A percentile compares a stretch with the other conserved stretches of the same genome.
These are phyloP conservation scores for Mortierella sp. DNA, from an alignment of 371 early-diverging fungal genomes.

Conservation along the genomic window DNA sequence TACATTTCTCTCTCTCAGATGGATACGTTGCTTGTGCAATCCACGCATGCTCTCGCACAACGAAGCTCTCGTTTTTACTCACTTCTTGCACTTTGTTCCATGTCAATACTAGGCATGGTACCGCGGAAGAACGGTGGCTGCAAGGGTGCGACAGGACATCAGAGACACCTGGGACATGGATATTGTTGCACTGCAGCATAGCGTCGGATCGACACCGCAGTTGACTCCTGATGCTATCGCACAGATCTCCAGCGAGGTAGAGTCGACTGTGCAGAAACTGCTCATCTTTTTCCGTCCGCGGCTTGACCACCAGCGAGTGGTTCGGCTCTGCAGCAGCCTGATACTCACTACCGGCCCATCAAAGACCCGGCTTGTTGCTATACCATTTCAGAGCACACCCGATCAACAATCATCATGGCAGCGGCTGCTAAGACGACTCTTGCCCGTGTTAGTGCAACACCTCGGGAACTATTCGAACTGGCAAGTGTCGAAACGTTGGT, in stretches of 20 bases:
- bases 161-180: constrained; percentile 57
- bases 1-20: constrained; percentile 17
- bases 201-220: constrained; percentile 3
- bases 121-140: constrained; percentile 60
- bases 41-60: neutral
- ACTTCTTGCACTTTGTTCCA: neutral
- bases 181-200: constrained; percentile 7
- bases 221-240: constrained; percentile 7
- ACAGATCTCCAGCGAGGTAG: constrained; percentile 12
- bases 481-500: constrained; percentile 9
- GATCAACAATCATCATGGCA: constrained; percentile 18
- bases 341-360: neutral
- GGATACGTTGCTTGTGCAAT: neutral
- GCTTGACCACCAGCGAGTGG: constrained; percentile 39
- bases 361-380: constrained; percentile 10
- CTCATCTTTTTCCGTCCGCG: constrained; percentile 55
- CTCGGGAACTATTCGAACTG: constrained; percentile 24
- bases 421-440: constrained; percentile 16
- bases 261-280: constrained; percentile 27
- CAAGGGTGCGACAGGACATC: constrained; percentile 51
- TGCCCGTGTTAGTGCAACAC: constrained; percentile 21
- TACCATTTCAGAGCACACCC: constrained; percentile 19
- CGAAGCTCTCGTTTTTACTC: neutral
- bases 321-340: constrained; percentile 36
- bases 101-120: constrained; percentile 59